Conservation (phyloP, 2,329 filamentous ascomycete species). For the Podosphaera xanthii region DNA sequence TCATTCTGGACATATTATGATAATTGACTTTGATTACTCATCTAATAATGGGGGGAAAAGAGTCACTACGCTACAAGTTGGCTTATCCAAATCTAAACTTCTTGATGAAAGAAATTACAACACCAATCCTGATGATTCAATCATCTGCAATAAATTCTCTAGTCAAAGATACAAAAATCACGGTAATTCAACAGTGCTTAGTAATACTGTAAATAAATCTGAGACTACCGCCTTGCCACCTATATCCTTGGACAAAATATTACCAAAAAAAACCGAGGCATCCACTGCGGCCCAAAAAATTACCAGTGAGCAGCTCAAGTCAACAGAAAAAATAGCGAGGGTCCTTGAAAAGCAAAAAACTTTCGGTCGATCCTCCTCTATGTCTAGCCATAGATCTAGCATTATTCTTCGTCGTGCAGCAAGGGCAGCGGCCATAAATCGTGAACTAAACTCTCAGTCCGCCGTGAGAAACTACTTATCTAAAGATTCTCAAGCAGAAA, state of each 20-base stretch:
- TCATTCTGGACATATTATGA: conserved; percentile 51
- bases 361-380: conserved; percentile 49
- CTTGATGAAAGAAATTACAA: conserved; percentile 53
- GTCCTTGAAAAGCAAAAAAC: conserved; percentile 22
- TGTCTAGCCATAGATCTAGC: conserved; percentile 46
- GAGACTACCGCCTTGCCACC: background rate
- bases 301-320: conserved; percentile 6
- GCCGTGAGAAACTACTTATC: conserved; percentile 34
- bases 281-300: conserved; percentile 1
- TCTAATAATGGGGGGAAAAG: conserved; percentile 28
- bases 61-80: conserved; percentile 50
- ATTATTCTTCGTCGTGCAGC: conserved; percentile 50
- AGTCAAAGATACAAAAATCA: background rate
- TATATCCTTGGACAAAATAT: background rate
- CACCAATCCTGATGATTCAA: conserved; percentile 36
- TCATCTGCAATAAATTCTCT: background rate
- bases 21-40: conserved; percentile 53
- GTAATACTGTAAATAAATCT: no score
- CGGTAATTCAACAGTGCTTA: background rate
- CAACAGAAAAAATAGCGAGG: conserved; percentile 3
- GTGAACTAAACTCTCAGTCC: conserved; percentile 38
- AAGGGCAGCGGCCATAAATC: conserved; percentile 52
- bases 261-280: background rate
- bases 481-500: conserved; percentile 45
- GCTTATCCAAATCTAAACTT: conserved; percentile 42